phyloP scores from a whole-genome alignment of 352 stramenopile genomes.

The Ophiocytium majus region DNA sequence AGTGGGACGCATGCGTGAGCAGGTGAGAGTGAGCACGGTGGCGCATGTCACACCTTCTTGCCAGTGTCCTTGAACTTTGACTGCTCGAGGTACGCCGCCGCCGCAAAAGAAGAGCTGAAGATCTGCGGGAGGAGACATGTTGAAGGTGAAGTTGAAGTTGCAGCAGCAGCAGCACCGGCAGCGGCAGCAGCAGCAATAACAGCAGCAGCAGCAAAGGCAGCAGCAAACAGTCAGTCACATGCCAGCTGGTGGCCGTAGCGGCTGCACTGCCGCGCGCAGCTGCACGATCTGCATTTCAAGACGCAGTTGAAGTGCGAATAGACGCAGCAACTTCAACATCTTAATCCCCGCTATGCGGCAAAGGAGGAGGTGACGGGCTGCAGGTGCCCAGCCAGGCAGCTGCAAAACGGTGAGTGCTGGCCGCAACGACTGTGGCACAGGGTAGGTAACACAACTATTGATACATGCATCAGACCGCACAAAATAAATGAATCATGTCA shows the following conservation, averaged over 20 bases:
- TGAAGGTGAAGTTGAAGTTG: conserved; percentile 57
- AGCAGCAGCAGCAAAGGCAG: not conserved
- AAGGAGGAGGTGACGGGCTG: too few species aligned
- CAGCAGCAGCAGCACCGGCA: conserved; percentile 39
- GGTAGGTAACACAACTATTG: too few species aligned
- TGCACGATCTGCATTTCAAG: not conserved
- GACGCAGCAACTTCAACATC: too few species aligned
- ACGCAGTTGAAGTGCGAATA: not conserved
- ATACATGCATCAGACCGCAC: too few species aligned
- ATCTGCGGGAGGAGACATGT: conserved; percentile 70
- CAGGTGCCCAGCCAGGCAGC: too few species aligned
- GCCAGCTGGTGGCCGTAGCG: not conserved
- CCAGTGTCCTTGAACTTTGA: conserved; percentile 64
- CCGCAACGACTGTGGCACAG: too few species aligned
- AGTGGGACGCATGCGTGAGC: too few species aligned
- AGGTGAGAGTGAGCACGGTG: too few species aligned
- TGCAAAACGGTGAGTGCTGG: too few species aligned
- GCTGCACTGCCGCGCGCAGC: not conserved
- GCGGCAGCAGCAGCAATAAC: not conserved
- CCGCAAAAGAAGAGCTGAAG: conserved; percentile 75
- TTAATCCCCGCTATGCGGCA: too few species aligned
- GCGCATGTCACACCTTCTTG: too few species aligned
- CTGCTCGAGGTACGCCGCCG: conserved; percentile 77
- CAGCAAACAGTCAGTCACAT: not conserved
- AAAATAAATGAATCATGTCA: too few species aligned